Base-by-base conservation (phyloP, 1,284 basidiomycete species). In the Kwoniella shivajii region DNA sequence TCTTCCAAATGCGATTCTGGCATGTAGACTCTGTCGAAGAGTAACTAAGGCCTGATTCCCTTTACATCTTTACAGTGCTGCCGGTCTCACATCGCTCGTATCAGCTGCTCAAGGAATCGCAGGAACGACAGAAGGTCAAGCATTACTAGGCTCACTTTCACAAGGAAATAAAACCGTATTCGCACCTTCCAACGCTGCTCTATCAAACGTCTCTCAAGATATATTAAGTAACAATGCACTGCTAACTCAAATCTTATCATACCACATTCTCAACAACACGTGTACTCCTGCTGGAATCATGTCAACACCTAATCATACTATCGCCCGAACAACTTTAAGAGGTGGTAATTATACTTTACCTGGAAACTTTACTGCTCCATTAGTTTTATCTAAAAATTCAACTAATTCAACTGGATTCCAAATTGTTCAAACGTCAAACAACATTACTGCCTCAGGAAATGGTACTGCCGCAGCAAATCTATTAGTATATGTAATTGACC, bases 281-380 rank as follows among this genome's bases (percentile, higher is more conserved):
- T 83, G 83, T 69, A 64, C 59, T 29, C 68, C 77, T 54, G 76
- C 75, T 14, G 60, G 74, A 13, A 72, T 80, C 9, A 72, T 77
- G 2, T 73, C 75, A 7, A 60, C 60, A 29, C 74, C 76, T 13
- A 70, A 67, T 54, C 76, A 83, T 53, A 88, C 87, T 0, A 77
- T 89, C 51, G 85, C 85, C 3, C 81, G 85, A 38, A 87, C 88
- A 0, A 78, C 86, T 14, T 78, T 88, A 45, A 83, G 82, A 45
- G 79, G 82, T 47, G 65, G 61, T 24, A 47, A 49, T 18, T 73
- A 64, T 55, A n/a, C 59, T 22, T 62, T 73, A 3, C 66, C 68
- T 14, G 67, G 67, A 20, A 68, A 69, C 63, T 48, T 61, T 16
- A 78, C 79, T 10, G 87, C 89, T 65, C 88, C 87, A 6, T 74